Conservation (phyloP, 306 rosid species). For the Trichosanthes truncata region DNA sequence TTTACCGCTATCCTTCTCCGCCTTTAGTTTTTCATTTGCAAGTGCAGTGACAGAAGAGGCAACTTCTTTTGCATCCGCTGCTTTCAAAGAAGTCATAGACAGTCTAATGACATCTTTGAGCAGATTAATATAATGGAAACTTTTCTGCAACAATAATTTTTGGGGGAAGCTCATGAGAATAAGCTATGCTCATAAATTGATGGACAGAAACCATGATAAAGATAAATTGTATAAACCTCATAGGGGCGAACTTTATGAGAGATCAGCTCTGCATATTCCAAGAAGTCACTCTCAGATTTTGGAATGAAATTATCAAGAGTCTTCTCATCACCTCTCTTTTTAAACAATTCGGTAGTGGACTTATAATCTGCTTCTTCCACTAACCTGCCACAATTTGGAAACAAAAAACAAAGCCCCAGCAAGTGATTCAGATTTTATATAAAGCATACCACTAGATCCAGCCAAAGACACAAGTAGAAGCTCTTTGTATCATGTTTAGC, state of each 20-base stretch:
- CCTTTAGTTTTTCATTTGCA: constrained; percentile 86
- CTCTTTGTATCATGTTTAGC: not conserved
- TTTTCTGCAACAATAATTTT: constrained; percentile 55
- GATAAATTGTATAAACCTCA: constrained; percentile 40
- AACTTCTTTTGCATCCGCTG: constrained; percentile 86
- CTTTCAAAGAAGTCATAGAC: constrained; percentile 70
- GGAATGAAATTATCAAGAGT: constrained; percentile 83
- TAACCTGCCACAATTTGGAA: constrained; percentile 34
- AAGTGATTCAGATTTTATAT: not conserved
- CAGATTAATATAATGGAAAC: constrained; percentile 61
- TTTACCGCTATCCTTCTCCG: constrained; percentile 91
- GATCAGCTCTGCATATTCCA: constrained; percentile 84
- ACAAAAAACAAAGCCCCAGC: not conserved
- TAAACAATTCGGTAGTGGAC: constrained; percentile 75
- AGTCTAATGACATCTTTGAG: constrained; percentile 77
- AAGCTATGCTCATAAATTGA: not conserved
- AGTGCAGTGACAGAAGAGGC: constrained; percentile 81
- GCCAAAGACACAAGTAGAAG: not conserved
- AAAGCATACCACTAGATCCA: not conserved
- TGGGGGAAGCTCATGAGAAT: not conserved
- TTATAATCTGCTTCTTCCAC: constrained; percentile 88
- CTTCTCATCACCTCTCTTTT: constrained; percentile 47
- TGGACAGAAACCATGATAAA: not conserved
- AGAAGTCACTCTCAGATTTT: constrained; percentile 74
- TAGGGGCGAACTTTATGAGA: constrained; percentile 52